These are phyloP conservation scores for Crithidia expoeki DNA, from an alignment of 208 protist species.

Conservation along the genomic window DNA sequence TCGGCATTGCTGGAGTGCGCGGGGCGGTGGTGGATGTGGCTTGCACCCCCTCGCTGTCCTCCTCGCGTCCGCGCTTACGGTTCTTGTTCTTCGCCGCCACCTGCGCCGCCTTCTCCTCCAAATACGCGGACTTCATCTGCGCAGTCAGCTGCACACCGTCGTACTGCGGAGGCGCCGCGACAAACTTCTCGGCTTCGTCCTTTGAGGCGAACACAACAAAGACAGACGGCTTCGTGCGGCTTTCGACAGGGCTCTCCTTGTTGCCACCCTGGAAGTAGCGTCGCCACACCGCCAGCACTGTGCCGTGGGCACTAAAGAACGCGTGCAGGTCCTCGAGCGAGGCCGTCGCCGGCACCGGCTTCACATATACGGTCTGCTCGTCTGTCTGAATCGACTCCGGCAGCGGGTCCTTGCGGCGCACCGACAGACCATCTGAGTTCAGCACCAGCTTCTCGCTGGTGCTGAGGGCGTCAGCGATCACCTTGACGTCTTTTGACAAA, in stretches of 20 bases:
- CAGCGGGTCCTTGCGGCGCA: constrained; percentile 81
- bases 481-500: constrained; percentile 71
- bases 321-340: constrained; percentile 77
- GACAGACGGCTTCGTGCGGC: constrained; percentile 78
- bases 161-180: constrained; percentile 56
- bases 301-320: constrained; percentile 80
- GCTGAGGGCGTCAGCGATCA: constrained; percentile 65
- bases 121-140: constrained; percentile 83
- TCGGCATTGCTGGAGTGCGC: constrained; percentile 78
- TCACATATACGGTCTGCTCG: constrained; percentile 86
- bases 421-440: constrained; percentile 56
- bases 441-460: constrained; percentile 72
- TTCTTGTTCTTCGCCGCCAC: constrained; percentile 57
- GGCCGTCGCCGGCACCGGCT: constrained; percentile 73
- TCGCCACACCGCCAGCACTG: constrained; percentile 84
- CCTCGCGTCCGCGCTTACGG: constrained; percentile 33
- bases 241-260: constrained; percentile 62
- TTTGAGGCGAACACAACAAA: constrained; percentile 84
- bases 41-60: neutral
- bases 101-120: constrained; percentile 76
- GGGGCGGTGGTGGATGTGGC: constrained; percentile 17
- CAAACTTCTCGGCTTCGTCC: constrained; percentile 75
- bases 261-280: constrained; percentile 75
- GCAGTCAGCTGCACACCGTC: constrained; percentile 72
- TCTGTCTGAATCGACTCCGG: constrained; percentile 89